Percentiles rank a stretch among this genome's conserved stretches.
Conservation (phyloP, 352 stramenopile species). For the Phytopythium boreale region DNA sequence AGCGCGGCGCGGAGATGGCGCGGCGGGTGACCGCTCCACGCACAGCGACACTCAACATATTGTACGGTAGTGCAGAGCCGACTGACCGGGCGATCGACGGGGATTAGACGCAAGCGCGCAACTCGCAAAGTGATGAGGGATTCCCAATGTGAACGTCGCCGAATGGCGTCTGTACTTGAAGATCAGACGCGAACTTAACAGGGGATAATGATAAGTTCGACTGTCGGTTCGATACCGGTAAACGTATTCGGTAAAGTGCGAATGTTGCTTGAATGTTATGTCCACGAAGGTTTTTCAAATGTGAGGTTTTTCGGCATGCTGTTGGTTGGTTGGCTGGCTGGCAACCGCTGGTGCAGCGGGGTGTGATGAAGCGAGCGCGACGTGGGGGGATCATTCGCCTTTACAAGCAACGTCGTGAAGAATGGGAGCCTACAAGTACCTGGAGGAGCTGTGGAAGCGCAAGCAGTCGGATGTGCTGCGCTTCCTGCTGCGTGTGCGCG, state of each 20-base stretch:
- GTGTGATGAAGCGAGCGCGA: slow-evolving; percentile 7
- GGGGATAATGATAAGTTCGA: background rate
- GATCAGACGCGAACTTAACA: background rate
- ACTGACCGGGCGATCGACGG: no score
- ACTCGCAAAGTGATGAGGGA: background rate
- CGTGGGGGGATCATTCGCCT: slow-evolving; percentile 20
- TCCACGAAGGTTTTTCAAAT: background rate
- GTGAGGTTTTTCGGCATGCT: background rate
- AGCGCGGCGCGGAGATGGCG: background rate
- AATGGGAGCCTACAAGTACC: slow-evolving; percentile 99
- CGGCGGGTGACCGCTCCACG: background rate
- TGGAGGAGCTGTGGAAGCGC: slow-evolving; percentile 99
- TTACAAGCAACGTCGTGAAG: slow-evolving; percentile 52
- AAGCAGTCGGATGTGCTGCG: slow-evolving; percentile 99
- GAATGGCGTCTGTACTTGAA: slow-evolving; percentile 1
- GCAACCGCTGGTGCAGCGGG: background rate
- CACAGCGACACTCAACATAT: background rate
- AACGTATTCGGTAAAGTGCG: background rate
- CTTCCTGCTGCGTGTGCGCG: slow-evolving; percentile 98
- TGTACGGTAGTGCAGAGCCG: no score
- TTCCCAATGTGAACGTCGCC: background rate
- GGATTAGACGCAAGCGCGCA: background rate
- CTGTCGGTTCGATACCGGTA: background rate
- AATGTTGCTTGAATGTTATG: slow-evolving; percentile 1
- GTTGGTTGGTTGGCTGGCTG: slow-evolving; percentile 1